Evolutionary conservation across 805 yeast species (phyloP), one percentile per base, ranked within the genome.

Genomic region (Yamadazyma olivae): DNA sequence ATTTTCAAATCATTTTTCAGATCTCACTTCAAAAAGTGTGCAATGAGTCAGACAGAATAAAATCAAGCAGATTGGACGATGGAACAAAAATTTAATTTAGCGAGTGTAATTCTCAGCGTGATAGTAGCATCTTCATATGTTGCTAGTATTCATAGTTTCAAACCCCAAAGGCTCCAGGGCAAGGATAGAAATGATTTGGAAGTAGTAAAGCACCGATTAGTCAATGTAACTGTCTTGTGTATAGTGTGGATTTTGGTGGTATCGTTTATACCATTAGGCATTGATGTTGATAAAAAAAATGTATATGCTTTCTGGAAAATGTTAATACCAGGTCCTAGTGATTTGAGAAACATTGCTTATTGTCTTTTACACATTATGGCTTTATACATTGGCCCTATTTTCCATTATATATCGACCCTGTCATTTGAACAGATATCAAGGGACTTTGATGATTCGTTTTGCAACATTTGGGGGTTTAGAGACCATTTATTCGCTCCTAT

Each of bases 401-500:
- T 61, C 6, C 66, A 71, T 24, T 53, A 56, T 27, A 6, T 21
- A 5, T 17, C 12, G 15, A 5, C 16, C 5, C 8, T 8, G 7
- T 30, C 25, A 14, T 27, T 27, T 6, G 10, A 21, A 22, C n/a
- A n/a, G n/a, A n/a, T 19, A 6, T 30, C 30, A 3, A 9, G 19
- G n/a, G 36, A 33, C 19, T 38, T 60, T 13, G 5, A 4, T 1
- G 40, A 45, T 1, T 52, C 46, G 17, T 47, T 62, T 16, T 10
- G 25, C 6, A 56, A 61, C 6, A 39, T 74, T 3, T 54, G 57
- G 17, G 77, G 79, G 1, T 22, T 77, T 17, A 57, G 93, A 40
- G 79, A 82, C 51, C 67, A 76, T 31, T 37, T 83, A 0, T 62
- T 82, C 26, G 95, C 89, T 0, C 96, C 96, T 3, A 31, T 81